Percentiles rank a stretch among this genome's conserved stretches.
phyloP scores from a whole-genome alignment of 2,329 filamentous ascomycete genomes.

The Fonsecaea nubica region DNA sequence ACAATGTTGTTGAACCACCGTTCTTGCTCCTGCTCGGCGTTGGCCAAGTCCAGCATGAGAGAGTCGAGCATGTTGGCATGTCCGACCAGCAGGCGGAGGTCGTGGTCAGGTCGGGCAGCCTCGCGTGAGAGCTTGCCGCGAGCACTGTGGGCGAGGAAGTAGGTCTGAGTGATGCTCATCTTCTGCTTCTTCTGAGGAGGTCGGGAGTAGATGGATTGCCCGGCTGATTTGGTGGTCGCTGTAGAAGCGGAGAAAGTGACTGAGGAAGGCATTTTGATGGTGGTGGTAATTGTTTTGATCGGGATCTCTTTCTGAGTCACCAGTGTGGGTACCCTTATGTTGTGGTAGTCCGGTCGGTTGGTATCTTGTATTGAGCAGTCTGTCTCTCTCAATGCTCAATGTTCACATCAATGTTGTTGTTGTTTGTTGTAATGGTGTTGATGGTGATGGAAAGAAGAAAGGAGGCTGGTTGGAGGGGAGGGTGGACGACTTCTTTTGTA shows the following conservation, averaged over 20 bases:
- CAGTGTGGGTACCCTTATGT: conserved; percentile 17
- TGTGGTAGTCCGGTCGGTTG: conserved; percentile 9
- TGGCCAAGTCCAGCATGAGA: conserved; percentile 88
- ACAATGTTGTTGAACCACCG: conserved; percentile 98
- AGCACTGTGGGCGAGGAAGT: conserved; percentile 97
- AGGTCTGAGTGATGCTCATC: conserved; percentile 98
- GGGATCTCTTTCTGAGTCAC: conserved; percentile 33
- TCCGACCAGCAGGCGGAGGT: conserved; percentile 92
- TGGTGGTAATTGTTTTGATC: conserved; percentile 12
- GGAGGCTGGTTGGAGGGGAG: conserved; percentile 22
- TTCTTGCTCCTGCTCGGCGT: conserved; percentile 94
- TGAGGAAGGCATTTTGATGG: conserved; percentile 41
- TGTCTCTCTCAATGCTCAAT: conserved; percentile 15
- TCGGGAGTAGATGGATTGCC: conserved; percentile 39
- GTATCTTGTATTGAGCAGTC: conserved; percentile 8
- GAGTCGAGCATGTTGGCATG: conserved; percentile 98
- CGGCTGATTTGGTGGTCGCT: conserved; percentile 33
- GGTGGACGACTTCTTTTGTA: conserved; percentile 37
- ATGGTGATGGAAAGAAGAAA: conserved; percentile 24
- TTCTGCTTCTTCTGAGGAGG: conserved; percentile 62
- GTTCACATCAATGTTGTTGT: conserved; percentile 20
- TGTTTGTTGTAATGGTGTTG: conserved; percentile 17
- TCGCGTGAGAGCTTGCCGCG: conserved; percentile 93
- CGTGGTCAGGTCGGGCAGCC: conserved; percentile 87
- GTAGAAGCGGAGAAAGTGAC: conserved; percentile 38